A percentile compares a stretch with the other conserved stretches of the same genome.
phyloP scores from a whole-genome alignment of 139 green algal genomes.

The Ostreobium quekettii region DNA sequence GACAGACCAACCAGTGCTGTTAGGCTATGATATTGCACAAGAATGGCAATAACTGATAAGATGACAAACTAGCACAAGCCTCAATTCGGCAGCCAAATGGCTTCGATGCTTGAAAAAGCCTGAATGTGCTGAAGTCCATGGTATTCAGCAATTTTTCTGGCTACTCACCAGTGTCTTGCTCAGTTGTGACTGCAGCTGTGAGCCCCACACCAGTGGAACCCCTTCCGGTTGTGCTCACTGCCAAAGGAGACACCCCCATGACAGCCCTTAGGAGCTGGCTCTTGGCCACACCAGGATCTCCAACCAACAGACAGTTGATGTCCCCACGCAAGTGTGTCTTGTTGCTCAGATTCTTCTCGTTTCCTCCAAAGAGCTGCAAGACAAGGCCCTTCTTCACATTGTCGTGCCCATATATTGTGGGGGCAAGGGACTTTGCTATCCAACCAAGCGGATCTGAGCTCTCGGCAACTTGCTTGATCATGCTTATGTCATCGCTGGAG shows the following conservation, averaged over 20 bases:
- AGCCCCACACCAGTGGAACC: conserved; percentile 94
- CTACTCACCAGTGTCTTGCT: conserved; percentile 72
- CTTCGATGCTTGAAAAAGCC: conserved; percentile 17
- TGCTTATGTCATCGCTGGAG: conserved; percentile 29
- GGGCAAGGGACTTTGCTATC: conserved; percentile 77
- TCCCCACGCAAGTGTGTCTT: conserved; percentile 90
- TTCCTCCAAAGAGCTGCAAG: conserved; percentile 55
- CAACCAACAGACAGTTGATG: conserved; percentile 93
- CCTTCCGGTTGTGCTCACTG: conserved; percentile 89
- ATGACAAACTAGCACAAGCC: no score
- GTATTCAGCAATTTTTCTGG: no score
- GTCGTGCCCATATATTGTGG: conserved; percentile 93
- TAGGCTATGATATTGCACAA: no score
- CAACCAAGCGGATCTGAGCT: conserved; percentile 59
- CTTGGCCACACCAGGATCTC: conserved; percentile 92
- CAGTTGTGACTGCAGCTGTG: conserved; percentile 89
- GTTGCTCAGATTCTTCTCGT: conserved; percentile 58
- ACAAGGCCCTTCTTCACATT: conserved; percentile 81
- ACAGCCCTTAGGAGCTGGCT: conserved; percentile 89
- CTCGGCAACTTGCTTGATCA: conserved; percentile 34
- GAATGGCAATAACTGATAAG: no score
- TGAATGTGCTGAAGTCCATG: not conserved
- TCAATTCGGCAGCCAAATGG: conserved; percentile 21
- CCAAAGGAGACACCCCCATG: conserved; percentile 88
- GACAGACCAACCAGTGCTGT: no score